Evolutionary conservation across 31 red algal genomes (phyloP).

Genomic region (Endocladia muricata): DNA sequence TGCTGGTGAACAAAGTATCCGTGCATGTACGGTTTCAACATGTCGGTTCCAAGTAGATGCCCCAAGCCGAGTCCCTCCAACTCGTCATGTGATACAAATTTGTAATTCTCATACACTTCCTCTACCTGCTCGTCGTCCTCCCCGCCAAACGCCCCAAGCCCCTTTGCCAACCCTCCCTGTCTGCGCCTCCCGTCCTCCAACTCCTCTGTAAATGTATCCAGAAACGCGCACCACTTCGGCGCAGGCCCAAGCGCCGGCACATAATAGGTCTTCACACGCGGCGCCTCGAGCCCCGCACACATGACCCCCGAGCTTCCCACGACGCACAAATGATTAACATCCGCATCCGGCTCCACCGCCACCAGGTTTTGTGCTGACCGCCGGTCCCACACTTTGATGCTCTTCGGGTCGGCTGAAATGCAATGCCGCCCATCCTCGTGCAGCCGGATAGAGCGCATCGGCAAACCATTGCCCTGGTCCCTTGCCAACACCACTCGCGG

Average conservation of each 20-base stretch:
- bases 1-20: constrained; percentile 89
- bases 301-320: constrained; percentile 75
- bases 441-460: constrained; percentile 58
- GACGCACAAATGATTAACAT: constrained; percentile 76
- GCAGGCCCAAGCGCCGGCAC: constrained; percentile 85
- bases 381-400: constrained; percentile 82
- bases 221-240: constrained; percentile 91
- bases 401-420: constrained; percentile 69
- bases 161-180: not conserved
- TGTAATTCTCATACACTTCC: constrained; percentile 92
- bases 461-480: constrained; percentile 77
- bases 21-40: constrained; percentile 86
- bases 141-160: no score
- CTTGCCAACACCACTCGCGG: constrained; percentile 24
- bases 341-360: constrained; percentile 71
- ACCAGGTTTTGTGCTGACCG: constrained; percentile 36
- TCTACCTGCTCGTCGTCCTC: constrained; percentile 31
- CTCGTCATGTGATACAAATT: constrained; percentile 82
- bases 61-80: constrained; percentile 70
- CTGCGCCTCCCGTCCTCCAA: constrained; percentile 50
- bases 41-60: constrained; percentile 56
- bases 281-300: constrained; percentile 69
- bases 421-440: constrained; percentile 41
- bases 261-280: constrained; percentile 81
- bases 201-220: constrained; percentile 94